Evolutionary conservation across 2,329 filamentous ascomycete genomes (phyloP).

Genomic region (Anisogramma anomala): DNA sequence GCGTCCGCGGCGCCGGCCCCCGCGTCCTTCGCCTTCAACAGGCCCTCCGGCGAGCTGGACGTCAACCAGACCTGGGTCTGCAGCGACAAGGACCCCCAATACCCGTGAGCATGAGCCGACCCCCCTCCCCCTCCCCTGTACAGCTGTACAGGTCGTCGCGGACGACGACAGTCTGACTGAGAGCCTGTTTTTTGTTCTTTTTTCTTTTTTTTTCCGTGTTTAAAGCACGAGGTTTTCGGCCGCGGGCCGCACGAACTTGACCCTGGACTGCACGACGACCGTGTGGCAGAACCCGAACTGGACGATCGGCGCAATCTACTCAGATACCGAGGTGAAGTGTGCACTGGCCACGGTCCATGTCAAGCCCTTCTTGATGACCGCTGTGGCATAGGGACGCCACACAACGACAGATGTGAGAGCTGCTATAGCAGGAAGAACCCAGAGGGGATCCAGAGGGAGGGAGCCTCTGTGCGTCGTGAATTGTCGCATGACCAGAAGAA

Average conservation of each 20-base stretch:
- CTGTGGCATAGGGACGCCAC: constrained; percentile 24
- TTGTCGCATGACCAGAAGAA: too few relatives aligned
- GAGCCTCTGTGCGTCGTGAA: too few relatives aligned
- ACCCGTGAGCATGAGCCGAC: constrained; percentile 30
- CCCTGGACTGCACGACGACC: constrained; percentile 25
- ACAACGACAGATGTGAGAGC: too few relatives aligned
- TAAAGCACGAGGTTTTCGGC: constrained; percentile 23
- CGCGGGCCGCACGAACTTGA: constrained; percentile 24
- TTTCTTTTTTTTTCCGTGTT: too few relatives aligned
- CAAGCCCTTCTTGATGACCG: constrained; percentile 24
- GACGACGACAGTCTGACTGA: too few relatives aligned
- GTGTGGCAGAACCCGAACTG: constrained; percentile 29
- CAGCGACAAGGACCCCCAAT: constrained; percentile 26
- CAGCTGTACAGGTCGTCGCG: too few relatives aligned
- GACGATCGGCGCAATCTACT: constrained; percentile 29
- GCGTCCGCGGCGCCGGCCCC: constrained; percentile 21
- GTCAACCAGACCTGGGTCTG: constrained; percentile 41
- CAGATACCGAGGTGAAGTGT: constrained; percentile 24
- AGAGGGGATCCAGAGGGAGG: too few relatives aligned
- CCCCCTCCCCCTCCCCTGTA: too few relatives aligned
- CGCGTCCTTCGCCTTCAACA: constrained; percentile 33
- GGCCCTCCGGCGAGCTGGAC: constrained; percentile 25
- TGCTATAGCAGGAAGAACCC: too few relatives aligned
- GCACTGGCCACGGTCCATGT: constrained; percentile 21
- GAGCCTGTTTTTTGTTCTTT: too few relatives aligned